phyloP scores from a whole-genome alignment of 768 basidiomycete species.

The Hortiboletus flavorubellus region DNA sequence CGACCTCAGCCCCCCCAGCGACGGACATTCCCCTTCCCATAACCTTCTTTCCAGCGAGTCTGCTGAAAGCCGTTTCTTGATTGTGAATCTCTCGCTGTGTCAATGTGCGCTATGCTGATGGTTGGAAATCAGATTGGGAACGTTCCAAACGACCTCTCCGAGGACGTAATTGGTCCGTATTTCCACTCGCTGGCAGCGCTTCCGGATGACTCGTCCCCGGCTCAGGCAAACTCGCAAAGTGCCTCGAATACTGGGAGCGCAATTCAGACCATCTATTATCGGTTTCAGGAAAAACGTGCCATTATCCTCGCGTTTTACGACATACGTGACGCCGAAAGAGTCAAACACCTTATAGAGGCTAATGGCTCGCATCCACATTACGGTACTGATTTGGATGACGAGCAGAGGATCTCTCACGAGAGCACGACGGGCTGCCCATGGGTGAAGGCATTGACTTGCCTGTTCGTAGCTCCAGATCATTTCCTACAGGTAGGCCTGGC shows the following conservation, averaged over 20 bases:
- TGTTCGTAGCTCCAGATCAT: slow-evolving; percentile 45
- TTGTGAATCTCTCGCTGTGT: slow-evolving; percentile 17
- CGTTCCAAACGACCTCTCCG: slow-evolving; percentile 33
- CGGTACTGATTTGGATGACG: slow-evolving; percentile 2
- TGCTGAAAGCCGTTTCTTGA: slow-evolving; percentile 32
- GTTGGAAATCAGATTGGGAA: slow-evolving; percentile 37
- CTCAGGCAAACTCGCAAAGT: slow-evolving; percentile 6
- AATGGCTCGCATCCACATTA: slow-evolving; percentile 8
- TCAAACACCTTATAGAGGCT: slow-evolving; percentile 39
- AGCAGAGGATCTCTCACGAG: slow-evolving; percentile 4
- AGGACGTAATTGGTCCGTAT: slow-evolving; percentile 30
- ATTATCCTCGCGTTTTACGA: slow-evolving; percentile 62
- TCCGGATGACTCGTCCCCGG: slow-evolving; percentile 5
- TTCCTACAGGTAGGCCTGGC: slow-evolving; percentile 39
- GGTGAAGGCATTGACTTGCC: slow-evolving; percentile 36
- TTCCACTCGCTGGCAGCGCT: slow-evolving; percentile 26
- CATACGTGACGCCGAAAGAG: slow-evolving; percentile 48
- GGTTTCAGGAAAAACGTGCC: slow-evolving; percentile 48
- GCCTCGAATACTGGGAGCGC: slow-evolving; percentile 20
- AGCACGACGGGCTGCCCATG: slow-evolving; percentile 11
- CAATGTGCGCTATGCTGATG: slow-evolving; percentile 6
- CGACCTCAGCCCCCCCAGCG: slow-evolving; percentile 22
- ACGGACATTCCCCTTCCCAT: slow-evolving; percentile 20
- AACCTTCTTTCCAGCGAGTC: slow-evolving; percentile 12
- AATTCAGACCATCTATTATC: slow-evolving; percentile 57